phyloP scores from a whole-genome alignment of 345 rosid species.

The Boechera retrofracta region DNA sequence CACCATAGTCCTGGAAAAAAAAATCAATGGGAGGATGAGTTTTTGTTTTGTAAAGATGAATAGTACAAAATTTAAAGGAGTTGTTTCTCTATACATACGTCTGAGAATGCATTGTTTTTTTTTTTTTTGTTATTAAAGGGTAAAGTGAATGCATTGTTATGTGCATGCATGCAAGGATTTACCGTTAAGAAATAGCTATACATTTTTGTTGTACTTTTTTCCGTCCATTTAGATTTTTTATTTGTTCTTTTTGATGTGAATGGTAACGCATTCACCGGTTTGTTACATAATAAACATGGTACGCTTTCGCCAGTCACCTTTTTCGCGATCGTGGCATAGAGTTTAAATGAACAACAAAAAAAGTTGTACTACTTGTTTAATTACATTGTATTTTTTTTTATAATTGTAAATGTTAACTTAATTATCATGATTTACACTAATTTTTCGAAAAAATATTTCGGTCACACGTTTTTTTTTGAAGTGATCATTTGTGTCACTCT shows the following conservation, averaged over 20 bases:
- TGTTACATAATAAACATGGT: neutral
- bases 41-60: neutral
- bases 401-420: no score
- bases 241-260: neutral
- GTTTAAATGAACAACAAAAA: no score
- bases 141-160: neutral
- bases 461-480: no score
- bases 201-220: no score
- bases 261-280: neutral
- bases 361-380: no score
- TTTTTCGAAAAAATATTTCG: no score
- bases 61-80: neutral
- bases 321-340: no score
- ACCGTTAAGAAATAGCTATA: neutral
- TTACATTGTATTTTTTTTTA: no score
- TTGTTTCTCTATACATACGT: neutral
- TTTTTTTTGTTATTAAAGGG: neutral
- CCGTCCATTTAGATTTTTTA: no score
- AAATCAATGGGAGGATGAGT: neutral
- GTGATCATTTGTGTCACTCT: no score
- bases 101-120: neutral
- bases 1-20: neutral
- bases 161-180: slow-evolving; percentile 5
- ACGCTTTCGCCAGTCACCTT: no score
- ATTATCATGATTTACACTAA: no score